These are phyloP conservation scores for Carex arenaria DNA, from an alignment of 202 grass and related monocot species.

Conservation along the genomic window DNA sequence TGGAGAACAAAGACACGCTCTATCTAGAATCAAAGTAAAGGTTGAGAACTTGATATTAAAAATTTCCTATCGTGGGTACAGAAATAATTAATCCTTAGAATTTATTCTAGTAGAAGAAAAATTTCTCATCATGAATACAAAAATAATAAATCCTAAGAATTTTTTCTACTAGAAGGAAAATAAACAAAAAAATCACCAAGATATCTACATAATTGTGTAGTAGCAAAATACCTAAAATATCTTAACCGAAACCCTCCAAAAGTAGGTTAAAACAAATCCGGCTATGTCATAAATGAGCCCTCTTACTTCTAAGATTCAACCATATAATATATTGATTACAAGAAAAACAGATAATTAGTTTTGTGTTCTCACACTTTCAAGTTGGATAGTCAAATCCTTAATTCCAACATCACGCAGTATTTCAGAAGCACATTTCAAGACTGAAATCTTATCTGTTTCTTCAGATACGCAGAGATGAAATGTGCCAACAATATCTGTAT, in stretches of 20 bases:
- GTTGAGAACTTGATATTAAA: background rate
- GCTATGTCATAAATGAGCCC: background rate
- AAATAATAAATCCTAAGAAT: background rate
- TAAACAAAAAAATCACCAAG: background rate
- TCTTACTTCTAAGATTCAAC: background rate
- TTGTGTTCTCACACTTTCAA: conserved; percentile 58
- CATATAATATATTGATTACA: conserved; percentile 1
- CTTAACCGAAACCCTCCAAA: background rate
- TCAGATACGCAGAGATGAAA: conserved; percentile 56
- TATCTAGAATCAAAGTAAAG: background rate
- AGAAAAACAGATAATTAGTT: background rate
- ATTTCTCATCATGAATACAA: background rate
- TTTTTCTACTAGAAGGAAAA: background rate
- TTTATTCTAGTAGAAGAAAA: background rate
- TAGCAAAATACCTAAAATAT: background rate
- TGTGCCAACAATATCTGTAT: conserved; percentile 77
- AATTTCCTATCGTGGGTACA: background rate
- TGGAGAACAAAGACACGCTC: background rate
- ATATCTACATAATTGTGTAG: conserved; percentile 5
- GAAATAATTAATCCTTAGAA: background rate
- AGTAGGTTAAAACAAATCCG: background rate
- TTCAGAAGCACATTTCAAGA: conserved; percentile 41
- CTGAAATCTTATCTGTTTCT: conserved; percentile 50
- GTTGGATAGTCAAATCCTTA: conserved; percentile 76
- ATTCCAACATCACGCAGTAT: conserved; percentile 73